Evolutionary conservation across 768 basidiomycete genomes (phyloP).

Genomic region (Mycena amicta): DNA sequence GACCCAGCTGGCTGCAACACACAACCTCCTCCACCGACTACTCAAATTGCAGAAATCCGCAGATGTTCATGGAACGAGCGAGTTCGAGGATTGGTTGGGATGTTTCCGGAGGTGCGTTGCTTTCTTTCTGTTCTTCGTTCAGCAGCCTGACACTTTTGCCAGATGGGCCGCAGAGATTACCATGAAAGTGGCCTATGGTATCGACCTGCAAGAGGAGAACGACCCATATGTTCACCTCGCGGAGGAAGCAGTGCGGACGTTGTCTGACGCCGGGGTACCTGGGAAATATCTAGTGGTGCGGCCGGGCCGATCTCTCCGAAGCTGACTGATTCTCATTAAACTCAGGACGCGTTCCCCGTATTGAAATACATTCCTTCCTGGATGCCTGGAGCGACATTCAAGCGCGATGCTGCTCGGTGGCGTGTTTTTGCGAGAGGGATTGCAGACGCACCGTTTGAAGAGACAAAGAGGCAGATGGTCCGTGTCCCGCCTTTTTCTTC

Average conservation of each 20-base stretch:
- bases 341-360: constrained; percentile 10
- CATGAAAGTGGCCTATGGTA: constrained; percentile 33
- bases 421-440: constrained; percentile 34
- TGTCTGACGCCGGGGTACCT: constrained; percentile 28
- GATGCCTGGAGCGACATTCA: constrained; percentile 52
- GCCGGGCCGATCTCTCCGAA: too few relatives aligned
- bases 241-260: constrained; percentile 25
- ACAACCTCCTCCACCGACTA: constrained; percentile 14
- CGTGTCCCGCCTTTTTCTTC: constrained; percentile 11
- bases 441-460: constrained; percentile 38
- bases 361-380: constrained; percentile 48
- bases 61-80: neutral
- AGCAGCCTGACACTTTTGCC: neutral
- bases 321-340: too few relatives aligned
- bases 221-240: constrained; percentile 35
- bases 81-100: neutral
- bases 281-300: constrained; percentile 35
- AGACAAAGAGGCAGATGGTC: constrained; percentile 36
- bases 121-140: neutral
- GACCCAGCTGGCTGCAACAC: constrained; percentile 5
- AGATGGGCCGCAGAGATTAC: constrained; percentile 30
- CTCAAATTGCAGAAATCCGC: constrained; percentile 1
- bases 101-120: constrained; percentile 2
- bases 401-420: constrained; percentile 41
- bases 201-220: constrained; percentile 29